Base-by-base conservation (phyloP, 495 filamentous ascomycete species). In the Aeminium ludgeri region DNA sequence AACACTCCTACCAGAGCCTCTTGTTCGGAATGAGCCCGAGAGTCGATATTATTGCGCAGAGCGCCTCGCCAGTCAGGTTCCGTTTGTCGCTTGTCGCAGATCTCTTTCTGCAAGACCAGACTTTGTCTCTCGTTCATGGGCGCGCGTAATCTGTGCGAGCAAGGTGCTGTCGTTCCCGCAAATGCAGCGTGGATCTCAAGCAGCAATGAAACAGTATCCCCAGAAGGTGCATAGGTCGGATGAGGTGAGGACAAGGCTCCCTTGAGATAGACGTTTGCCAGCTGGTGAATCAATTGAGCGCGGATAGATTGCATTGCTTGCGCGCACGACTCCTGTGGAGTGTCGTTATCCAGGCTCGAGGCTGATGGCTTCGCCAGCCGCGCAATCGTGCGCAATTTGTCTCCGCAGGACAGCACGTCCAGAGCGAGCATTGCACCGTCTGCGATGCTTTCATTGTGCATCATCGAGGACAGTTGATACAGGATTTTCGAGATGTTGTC, bases 101-200 rank as follows among this genome's bases (percentile, higher is more conserved):
- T 20, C 6, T 30, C 1, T 15, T 48, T 40, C 2, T 25, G 19
- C 13, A 43, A 33, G n/a, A 27, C 10, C 20, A 42, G 11, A 1
- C 6, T 10, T 16, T 30, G 1, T 8, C 2, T 13, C 7, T 17
- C 20, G 6, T 20, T 12, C 19, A 6, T 6, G 15, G 6, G 23
- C 1, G 6, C 4, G 1, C 6, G 12, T 6, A 12, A 12, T 23
- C 10, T 27, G 27, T 48, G 45, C 2, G 15, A 19, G 23, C 45
- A 48, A 6, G 10, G 13, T 17, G 17, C 20, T 3, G 6, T 11
- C 8, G 6, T 10, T 12, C 25, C 12, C 6, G 37, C 44, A 30
- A 37, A 41, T 1, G 19, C 23, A 2, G 44, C 38, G 23, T 46
- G 38, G 4, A 46, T 16, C 7, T 41, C 37, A 12, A 46, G 38